Percentiles rank a stretch among this genome's conserved stretches.
Evolutionary conservation across 75 land plant species (phyloP).

Genomic region (Cupressus sempervirens): DNA sequence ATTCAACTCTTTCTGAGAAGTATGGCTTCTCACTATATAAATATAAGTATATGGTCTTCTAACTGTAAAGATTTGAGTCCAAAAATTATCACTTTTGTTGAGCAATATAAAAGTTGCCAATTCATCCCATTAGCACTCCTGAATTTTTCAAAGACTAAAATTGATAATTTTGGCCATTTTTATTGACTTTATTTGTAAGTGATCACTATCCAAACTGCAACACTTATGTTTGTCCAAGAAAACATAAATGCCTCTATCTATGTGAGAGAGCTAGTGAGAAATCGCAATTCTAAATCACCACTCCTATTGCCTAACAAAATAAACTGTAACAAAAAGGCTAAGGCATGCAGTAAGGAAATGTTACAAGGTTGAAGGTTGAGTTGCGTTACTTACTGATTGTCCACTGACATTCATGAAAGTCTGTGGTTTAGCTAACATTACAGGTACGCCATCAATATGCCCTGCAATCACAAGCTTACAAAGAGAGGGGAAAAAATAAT

Average conservation of each 20-base stretch:
- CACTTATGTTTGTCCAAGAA: not conserved
- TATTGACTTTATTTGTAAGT: not conserved
- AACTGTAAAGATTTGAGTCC: too few relatives aligned
- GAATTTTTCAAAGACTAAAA: not conserved
- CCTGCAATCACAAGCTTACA: constrained; percentile 35
- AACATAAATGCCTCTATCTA: not conserved
- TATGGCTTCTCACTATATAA: not conserved
- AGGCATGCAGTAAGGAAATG: not conserved
- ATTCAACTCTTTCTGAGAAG: not conserved
- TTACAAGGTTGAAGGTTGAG: not conserved
- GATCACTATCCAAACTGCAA: not conserved
- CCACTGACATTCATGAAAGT: constrained; percentile 94
- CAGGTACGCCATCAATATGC: constrained; percentile 60
- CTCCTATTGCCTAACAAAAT: not conserved
- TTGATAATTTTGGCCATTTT: not conserved
- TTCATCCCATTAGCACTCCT: not conserved
- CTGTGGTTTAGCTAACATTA: constrained; percentile 89
- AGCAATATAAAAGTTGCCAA: not conserved
- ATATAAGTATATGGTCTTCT: not conserved
- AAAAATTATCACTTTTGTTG: not conserved
- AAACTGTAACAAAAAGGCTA: not conserved
- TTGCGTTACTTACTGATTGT: constrained; percentile 74
- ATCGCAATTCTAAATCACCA: not conserved
- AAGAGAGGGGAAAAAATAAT: not conserved
- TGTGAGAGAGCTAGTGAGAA: not conserved